Evolutionary conservation across 768 basidiomycete species (phyloP), one percentile per base, ranked within the genome.

Genomic region (Calocybe indica): DNA sequence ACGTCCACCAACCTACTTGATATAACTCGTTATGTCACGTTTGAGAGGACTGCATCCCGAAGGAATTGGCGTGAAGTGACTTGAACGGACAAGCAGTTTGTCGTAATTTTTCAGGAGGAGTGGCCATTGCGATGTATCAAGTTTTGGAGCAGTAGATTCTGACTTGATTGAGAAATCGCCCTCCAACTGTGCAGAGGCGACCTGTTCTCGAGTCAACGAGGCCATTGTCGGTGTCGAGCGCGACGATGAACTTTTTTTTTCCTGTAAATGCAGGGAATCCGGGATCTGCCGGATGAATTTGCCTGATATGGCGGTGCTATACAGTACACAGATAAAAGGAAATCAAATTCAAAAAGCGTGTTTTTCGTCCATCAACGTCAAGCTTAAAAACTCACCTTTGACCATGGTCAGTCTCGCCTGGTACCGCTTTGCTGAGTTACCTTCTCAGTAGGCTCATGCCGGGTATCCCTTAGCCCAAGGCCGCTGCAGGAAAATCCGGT

Each of bases 41-140:
- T 96, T 98, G 58, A 99, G 73, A 37, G 96, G 96, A 56, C 85
- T 90, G 64, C 86, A 92, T 36, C 96, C 95, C 14, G 85, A 79
- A 28, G 94, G 92, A 59, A 99, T 96, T 49, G 95, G 96, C 7
- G 96, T 98, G 68, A 97, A 99, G 73, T 99, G 96, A 50, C 89
- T 86, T 30, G 92, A 94, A 48, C 96, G 86, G 58, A 92, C 82
- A 49, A 95, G 83, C 13, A 96, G 73, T 65, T 96, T 95, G 78
- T 97, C 95, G 67, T 98, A 99, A 68, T 99, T 97, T 80, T 97
- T 99, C 49, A 99, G 78, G 5, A 99, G 80, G 7, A 99, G 75
- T 33, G 96, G 96, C 96, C 96, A 99, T 69, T 97, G 78, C 0
- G 93, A 95, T 13, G 96, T 98, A 63, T 98, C 91, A 30, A 95